phyloP scores from a whole-genome alignment of 2,329 filamentous ascomycete species.

The Talaromyces marneffei region DNA sequence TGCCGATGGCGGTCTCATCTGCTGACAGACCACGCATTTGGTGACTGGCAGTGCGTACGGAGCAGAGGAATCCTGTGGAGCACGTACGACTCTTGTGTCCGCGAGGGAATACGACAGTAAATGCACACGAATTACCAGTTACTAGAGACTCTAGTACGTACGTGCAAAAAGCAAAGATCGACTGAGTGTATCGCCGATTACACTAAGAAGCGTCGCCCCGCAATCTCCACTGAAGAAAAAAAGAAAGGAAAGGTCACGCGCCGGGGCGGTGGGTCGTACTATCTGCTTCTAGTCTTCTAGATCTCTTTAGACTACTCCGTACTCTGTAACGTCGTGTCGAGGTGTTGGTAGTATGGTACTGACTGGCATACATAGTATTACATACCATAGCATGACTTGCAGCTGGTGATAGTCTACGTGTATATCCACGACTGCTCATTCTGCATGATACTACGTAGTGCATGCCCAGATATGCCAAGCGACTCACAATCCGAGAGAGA shows the following conservation, averaged over 20 bases:
- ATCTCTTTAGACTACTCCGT: neutral
- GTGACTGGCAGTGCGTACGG: no score
- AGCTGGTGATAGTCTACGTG: no score
- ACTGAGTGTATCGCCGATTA: neutral
- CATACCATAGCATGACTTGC: no score
- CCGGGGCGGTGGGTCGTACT: neutral
- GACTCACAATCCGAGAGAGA: neutral
- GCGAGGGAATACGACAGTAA: no score
- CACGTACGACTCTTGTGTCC: no score
- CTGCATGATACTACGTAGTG: neutral
- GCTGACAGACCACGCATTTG: no score
- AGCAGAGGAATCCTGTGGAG: no score
- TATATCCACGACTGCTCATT: no score
- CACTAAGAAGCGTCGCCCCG: neutral
- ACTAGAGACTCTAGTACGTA: no score
- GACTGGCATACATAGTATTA: no score
- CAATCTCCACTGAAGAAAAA: neutral
- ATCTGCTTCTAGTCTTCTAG: neutral
- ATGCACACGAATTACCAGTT: no score
- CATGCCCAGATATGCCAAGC: neutral
- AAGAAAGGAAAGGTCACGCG: slow-evolving; percentile 3
- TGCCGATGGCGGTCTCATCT: neutral
- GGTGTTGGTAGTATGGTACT: no score
- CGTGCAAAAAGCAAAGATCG: neutral
- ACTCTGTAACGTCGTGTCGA: neutral